Conservation (phyloP, 495 filamentous ascomycete species). For the Extremus antarcticus region DNA sequence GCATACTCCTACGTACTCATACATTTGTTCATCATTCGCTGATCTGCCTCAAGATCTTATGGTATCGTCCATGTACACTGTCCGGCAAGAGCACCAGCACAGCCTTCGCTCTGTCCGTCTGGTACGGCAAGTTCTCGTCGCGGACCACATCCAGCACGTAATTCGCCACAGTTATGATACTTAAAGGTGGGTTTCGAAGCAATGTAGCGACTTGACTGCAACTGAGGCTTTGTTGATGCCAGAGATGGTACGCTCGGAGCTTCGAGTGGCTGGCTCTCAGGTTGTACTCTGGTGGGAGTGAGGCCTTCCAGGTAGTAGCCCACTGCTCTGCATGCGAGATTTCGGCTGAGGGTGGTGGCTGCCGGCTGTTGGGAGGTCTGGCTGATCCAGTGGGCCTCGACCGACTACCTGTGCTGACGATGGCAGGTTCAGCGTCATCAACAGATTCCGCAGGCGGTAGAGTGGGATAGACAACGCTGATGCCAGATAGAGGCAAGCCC, state of each 20-base stretch:
- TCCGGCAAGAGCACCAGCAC: constrained; percentile 17
- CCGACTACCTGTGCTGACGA: background rate
- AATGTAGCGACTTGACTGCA: constrained; percentile 38
- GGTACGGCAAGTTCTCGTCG: constrained; percentile 19
- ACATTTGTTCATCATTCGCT: background rate
- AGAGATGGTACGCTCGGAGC: constrained; percentile 53
- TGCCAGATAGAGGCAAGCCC: background rate
- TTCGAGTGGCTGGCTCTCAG: constrained; percentile 20
- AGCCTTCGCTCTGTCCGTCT: constrained; percentile 11
- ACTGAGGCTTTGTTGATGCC: constrained; percentile 38
- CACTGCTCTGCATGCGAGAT: constrained; percentile 14
- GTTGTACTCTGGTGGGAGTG: constrained; percentile 13
- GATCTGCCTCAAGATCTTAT: constrained; percentile 3
- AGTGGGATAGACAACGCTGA: constrained; percentile 1
- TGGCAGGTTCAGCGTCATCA: background rate
- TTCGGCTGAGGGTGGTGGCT: constrained; percentile 5
- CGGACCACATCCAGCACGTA: constrained; percentile 38
- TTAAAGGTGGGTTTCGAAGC: constrained; percentile 46
- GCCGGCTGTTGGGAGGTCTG: background rate
- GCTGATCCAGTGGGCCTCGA: background rate
- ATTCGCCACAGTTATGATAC: constrained; percentile 35
- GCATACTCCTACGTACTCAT: too few relatives aligned
- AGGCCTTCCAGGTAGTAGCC: constrained; percentile 7
- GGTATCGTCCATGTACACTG: constrained; percentile 14
- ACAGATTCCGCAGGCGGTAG: background rate